These are phyloP conservation scores for Orbilia ellipsospora DNA, from an alignment of 2,329 filamentous ascomycete species.

Conservation along the genomic window DNA sequence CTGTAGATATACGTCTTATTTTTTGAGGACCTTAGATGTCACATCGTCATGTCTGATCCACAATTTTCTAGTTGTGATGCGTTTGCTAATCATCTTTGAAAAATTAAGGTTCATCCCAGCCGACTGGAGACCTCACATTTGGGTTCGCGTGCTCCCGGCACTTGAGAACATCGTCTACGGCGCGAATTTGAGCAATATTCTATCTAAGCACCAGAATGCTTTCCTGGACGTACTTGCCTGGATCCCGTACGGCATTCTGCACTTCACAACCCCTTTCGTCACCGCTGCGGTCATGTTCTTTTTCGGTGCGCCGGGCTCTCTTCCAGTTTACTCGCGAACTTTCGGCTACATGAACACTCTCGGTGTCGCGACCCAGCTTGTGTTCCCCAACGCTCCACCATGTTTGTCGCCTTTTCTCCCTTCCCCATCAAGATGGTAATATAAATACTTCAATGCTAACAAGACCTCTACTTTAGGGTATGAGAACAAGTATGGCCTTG, in stretches of 20 bases:
- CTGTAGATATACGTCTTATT: too few species aligned
- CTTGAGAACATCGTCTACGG: slow-evolving; percentile 97
- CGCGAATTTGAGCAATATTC: slow-evolving; percentile 93
- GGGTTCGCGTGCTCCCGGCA: slow-evolving; percentile 92
- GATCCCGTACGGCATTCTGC: slow-evolving; percentile 90
- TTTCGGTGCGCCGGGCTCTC: slow-evolving; percentile 85
- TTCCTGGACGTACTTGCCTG: slow-evolving; percentile 88
- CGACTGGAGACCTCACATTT: slow-evolving; percentile 90
- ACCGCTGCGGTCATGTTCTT: slow-evolving; percentile 84
- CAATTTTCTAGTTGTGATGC: too few species aligned
- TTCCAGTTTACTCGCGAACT: slow-evolving; percentile 83
- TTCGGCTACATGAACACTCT: slow-evolving; percentile 94
- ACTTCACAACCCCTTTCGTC: slow-evolving; percentile 86
- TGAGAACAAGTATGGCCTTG: slow-evolving; percentile 89
- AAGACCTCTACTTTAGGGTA: slow-evolving; percentile 68
- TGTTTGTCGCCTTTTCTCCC: slow-evolving; percentile 65
- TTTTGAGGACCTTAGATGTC: too few species aligned
- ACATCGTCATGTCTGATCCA: too few species aligned
- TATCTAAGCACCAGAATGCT: slow-evolving; percentile 87
- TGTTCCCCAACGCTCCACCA: slow-evolving; percentile 92
- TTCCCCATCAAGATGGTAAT: slow-evolving; percentile 3
- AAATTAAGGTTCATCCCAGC: slow-evolving; percentile 80
- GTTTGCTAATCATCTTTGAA: slow-evolving; percentile 22
- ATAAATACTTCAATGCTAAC: slow-evolving; percentile 24
- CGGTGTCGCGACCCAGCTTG: slow-evolving; percentile 86